A percentile compares a stretch with the other conserved stretches of the same genome.
These are phyloP conservation scores for Phialemonium atrogriseum DNA, from an alignment of 2,329 filamentous ascomycete species.

Conservation along the genomic window DNA sequence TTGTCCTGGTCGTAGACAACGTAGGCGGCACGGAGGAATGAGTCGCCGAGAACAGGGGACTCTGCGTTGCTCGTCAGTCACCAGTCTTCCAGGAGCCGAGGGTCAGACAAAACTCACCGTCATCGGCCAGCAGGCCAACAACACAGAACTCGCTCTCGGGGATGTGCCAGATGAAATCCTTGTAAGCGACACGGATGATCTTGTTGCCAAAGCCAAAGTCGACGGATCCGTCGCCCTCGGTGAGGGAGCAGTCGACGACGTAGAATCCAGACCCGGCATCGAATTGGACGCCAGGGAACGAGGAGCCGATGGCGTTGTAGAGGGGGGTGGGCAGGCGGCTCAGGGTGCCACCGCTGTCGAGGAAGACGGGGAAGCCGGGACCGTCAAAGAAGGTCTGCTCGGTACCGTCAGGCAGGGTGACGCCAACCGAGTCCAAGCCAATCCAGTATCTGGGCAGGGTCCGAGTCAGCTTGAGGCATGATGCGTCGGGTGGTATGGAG, in stretches of 20 bases:
- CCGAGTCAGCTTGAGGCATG: too few relatives aligned
- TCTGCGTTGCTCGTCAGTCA: constrained; percentile 18
- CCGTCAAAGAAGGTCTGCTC: not conserved
- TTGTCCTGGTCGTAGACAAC: constrained; percentile 40
- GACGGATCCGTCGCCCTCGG: constrained; percentile 25
- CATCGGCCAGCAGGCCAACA: constrained; percentile 21
- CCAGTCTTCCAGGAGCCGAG: constrained; percentile 10
- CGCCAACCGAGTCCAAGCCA: constrained; percentile 3
- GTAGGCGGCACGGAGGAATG: constrained; percentile 33
- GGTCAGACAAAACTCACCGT: constrained; percentile 1
- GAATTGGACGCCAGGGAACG: constrained; percentile 27
- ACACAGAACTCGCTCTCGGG: constrained; percentile 26
- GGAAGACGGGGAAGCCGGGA: constrained; percentile 8
- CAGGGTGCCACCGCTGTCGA: constrained; percentile 42
- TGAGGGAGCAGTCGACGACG: constrained; percentile 29
- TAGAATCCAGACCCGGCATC: constrained; percentile 31
- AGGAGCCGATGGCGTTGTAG: constrained; percentile 29
- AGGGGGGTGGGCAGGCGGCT: constrained; percentile 33
- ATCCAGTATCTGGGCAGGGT: constrained; percentile 17
- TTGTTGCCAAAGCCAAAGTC: constrained; percentile 34
- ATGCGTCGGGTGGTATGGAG: too few relatives aligned
- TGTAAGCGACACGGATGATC: constrained; percentile 28
- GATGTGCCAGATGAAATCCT: constrained; percentile 37
- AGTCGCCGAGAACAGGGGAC: constrained; percentile 35
- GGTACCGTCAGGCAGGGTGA: constrained; percentile 5